Conservation (phyloP, 257 asterid genomes). For the Jaltomata sinuosa region DNA sequence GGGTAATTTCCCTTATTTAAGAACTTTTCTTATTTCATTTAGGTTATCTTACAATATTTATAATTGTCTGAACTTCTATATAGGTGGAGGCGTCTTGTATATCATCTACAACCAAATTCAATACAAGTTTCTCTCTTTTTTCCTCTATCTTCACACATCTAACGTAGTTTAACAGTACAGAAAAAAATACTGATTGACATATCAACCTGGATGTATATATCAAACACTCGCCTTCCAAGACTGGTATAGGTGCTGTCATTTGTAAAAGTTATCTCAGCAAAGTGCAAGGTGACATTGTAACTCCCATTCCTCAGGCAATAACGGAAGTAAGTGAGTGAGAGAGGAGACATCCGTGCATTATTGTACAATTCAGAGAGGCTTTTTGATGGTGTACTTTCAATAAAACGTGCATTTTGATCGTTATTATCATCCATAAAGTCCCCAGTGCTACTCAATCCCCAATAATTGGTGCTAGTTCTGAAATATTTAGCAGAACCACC, state of each 20-base stretch:
- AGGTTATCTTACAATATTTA: background rate
- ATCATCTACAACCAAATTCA: background rate
- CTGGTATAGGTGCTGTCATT: constrained; percentile 50
- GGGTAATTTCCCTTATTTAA: background rate
- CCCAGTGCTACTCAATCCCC: constrained; percentile 90
- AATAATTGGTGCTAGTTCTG: constrained; percentile 19
- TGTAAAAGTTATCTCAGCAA: constrained; percentile 64
- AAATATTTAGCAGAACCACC: constrained; percentile 50
- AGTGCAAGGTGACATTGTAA: constrained; percentile 65
- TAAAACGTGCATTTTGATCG: constrained; percentile 42
- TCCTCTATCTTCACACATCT: background rate
- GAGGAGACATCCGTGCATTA: constrained; percentile 72
- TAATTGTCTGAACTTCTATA: background rate
- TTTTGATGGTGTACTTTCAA: constrained; percentile 15
- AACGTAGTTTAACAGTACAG: background rate
- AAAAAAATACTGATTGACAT: background rate
- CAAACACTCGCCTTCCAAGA: constrained; percentile 73
- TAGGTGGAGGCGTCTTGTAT: background rate
- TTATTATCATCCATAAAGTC: constrained; percentile 70
- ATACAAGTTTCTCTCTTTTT: background rate
- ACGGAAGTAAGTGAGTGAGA: constrained; percentile 64
- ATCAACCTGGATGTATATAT: constrained; percentile 74
- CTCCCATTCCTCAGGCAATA: constrained; percentile 80
- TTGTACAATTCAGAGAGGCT: constrained; percentile 53
- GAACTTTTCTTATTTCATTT: background rate